Evolutionary conservation across 2,329 filamentous ascomycete species (phyloP), one percentile per base, ranked within the genome.

Genomic region (Phialophora tarda): DNA sequence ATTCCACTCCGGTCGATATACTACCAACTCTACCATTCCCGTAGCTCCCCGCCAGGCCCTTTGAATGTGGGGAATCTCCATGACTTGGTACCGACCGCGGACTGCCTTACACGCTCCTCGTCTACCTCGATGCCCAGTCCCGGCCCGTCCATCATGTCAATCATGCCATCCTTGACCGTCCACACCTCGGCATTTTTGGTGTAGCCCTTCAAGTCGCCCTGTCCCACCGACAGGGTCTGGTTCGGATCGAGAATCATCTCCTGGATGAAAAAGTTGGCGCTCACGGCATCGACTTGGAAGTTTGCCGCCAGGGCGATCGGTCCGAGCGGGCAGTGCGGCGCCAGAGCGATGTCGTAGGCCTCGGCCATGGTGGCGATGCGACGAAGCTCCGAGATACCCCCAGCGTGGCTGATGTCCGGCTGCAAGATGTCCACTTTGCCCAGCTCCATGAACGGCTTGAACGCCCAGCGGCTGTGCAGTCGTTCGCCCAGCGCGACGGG

Each of bases 251-350:
- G 55, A 58, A 58, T 58, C 55, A 58, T 44, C 34, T 58, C 55
- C n/a, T 58, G 55, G 44, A 58, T 58, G 55, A 44, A 58, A 58
- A 58, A 58, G 55, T 58, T 58, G 55, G 55, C 55, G 32, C 55
- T 58, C 32, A 58, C 55, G 55, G 55, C 30, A 26, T 58, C 34
- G 55, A 58, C 10, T 38, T 58, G 55, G 55, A 58, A 58, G 32
- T 44, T 58, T 58, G 55, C 55, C 32, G 55, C 55, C 3, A 58
- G 55, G 55, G 55, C 55, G 32, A 58, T 58, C 55, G 55, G 55
- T 58, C 55, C 55, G 34, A 58, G 55, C 55, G 55, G 55, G 55
- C 55, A 58, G 55, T 58, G 55, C 32, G 55, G 55, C 34, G 55
- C 55, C 55, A 58, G 55, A 58, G 55, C 38, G 30, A 58, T n/a